These are phyloP conservation scores for Vigna mungo DNA, from an alignment of 306 rosid species.

Conservation along the genomic window DNA sequence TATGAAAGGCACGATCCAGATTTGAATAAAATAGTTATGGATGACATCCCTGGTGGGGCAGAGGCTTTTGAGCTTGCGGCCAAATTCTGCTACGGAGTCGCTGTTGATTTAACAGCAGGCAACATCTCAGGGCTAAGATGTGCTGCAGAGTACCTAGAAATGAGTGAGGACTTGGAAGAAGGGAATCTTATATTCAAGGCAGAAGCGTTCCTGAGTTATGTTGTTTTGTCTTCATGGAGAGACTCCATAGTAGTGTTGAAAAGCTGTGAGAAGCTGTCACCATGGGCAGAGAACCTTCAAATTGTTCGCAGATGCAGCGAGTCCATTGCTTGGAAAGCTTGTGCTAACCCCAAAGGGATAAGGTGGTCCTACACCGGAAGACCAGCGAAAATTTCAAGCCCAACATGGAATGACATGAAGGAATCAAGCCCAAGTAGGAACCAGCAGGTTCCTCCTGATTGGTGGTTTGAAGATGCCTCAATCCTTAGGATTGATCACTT, in stretches of 20 bases:
- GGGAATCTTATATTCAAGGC: conserved; percentile 97
- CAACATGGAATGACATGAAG: conserved; percentile 80
- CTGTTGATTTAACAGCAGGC: conserved; percentile 94
- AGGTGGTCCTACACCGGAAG: conserved; percentile 92
- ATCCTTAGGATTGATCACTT: conserved; percentile 94
- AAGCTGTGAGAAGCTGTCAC: conserved; percentile 93
- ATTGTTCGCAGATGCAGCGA: conserved; percentile 94
- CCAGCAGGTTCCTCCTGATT: conserved; percentile 88
- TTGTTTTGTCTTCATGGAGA: conserved; percentile 94
- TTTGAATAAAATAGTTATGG: conserved; percentile 69
- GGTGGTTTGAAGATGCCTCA: conserved; percentile 99
- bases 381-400: conserved; percentile 68
- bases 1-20: conserved; percentile 74
- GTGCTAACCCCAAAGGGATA: conserved; percentile 97
- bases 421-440: conserved; percentile 86
- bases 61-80: conserved; percentile 92
- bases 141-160: conserved; percentile 93
- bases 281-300: conserved; percentile 97
- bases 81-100: conserved; percentile 90
- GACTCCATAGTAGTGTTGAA: conserved; percentile 93
- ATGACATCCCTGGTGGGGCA: conserved; percentile 91
- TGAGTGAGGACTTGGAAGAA: conserved; percentile 98
- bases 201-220: conserved; percentile 97
- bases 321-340: conserved; percentile 98
- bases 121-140: conserved; percentile 96